Base-by-base conservation (phyloP, 176 grass and related monocot species). In the Pontederia paniculata region DNA sequence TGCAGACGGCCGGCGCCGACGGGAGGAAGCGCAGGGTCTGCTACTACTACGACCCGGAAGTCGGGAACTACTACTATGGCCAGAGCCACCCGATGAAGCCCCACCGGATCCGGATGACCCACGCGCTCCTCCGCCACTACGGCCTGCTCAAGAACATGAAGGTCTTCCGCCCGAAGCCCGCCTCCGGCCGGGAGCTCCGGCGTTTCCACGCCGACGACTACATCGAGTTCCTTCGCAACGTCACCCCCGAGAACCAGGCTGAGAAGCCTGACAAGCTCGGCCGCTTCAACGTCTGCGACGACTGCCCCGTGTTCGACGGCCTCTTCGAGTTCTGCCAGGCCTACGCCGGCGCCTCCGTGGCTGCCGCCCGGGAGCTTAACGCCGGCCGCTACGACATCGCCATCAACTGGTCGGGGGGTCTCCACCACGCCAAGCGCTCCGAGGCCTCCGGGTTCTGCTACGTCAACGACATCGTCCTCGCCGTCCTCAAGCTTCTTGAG, bases 21-120 rank as follows among this genome's bases (percentile, higher is more conserved):
- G 84, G 58, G 15, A 48, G 50, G 59, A 94, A 94, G 84, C 89
- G 89, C 25, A 82, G 82, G 16, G 89, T 94, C 14, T 94, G 89
- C 74, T 94, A 94, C 80, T 94, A 84, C 74, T 94, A 94, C 89
- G 89, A 94, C 66, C 42, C 77, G 62, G 89, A 94, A 42, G 80
- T 94, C 68, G 89, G 89, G 16, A 84, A 88, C 84, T 94, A 94
- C 89, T 94, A 94, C 84, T 94, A 88, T 74, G 89, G 89, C 20
- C 89, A 79, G 57, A 80, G 80, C 2, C 89, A 94, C 60, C 72
- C 89, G 37, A 94, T 94, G 89, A 94, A 94, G 57, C 89, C 89
- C 23, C 84, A 88, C 58, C 84, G 89, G 67, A 84, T 94, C 74
- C 77, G 89, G 21, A 94, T 94, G 89, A 84, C 89, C 62, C 89